Base-by-base conservation (phyloP, 306 rosid genomes). In the Quercus cerris region DNA sequence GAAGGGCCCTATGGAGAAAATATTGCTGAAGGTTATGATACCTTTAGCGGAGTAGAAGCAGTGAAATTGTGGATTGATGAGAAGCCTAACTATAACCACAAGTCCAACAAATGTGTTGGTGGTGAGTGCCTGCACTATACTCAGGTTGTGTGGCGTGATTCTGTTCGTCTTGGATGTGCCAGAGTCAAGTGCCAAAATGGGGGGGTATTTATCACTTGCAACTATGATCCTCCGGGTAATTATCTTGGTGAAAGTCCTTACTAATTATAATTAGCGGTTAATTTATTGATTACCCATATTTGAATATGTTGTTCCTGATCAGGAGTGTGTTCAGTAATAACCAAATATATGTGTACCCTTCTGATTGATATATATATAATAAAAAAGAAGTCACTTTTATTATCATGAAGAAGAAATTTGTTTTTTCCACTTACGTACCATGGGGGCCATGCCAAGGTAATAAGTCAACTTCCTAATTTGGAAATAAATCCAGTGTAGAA, bases 1-100 rank as follows among this genome's bases (percentile, higher is more conserved):
- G 31, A 22, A 12, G 97, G 97, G 0, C 94, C 91, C 1, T 93
- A 27, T 12, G 94, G 97, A 0, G 97, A 93, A 85, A 88, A 89
- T 63, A 19, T 93, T 1, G 92, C 94, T 0, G 90, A 79, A 64
- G 91, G 90, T 0, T 88, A 78, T 3, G 90, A 73, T 0, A 68
- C 70, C 7, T 79, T 91, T 84, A 82, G 57, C 0, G 91, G 85
- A 0, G 31, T 70, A 0, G 87, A 88, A 2, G 89, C 97, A 0
- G 92, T 86, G 5, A 87, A 78, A 80, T 80, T 86, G 56, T 93
- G 97, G 97, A 64, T 86, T 2, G 77, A 79, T 0, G 97, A 93
- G 86, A 84, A 89, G 78, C 81, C 85, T 0, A 1, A 84, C 70
- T 91, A 93, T 52, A 76, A 89, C 33, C 6, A 82, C 12, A 20